These are phyloP conservation scores for Nicotiana benthamiana DNA, from an alignment of 257 asterid genomes.

Conservation along the genomic window DNA sequence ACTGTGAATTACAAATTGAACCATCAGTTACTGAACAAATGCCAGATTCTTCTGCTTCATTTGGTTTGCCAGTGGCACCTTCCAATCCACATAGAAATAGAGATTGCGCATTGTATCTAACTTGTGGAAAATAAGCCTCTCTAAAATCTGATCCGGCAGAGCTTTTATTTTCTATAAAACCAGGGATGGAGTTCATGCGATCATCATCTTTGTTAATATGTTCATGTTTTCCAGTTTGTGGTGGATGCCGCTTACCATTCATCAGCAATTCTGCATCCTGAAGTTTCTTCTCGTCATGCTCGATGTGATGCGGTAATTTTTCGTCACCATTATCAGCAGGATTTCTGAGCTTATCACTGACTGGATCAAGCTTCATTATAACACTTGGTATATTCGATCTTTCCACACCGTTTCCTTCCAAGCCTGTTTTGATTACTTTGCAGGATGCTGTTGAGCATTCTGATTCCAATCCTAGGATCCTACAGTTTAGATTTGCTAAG, in stretches of 20 bases:
- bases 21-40: constrained; percentile 21
- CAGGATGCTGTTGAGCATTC: constrained; percentile 25
- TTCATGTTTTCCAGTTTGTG: constrained; percentile 18
- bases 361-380: constrained; percentile 15
- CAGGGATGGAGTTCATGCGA: constrained; percentile 9
- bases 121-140: constrained; percentile 17
- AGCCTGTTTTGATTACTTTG: constrained; percentile 24
- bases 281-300: constrained; percentile 10
- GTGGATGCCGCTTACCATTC: constrained; percentile 26
- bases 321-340: constrained; percentile 9
- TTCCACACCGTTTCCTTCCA: constrained; percentile 17
- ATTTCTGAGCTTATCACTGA: constrained; percentile 12
- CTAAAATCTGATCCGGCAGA: constrained; percentile 20
- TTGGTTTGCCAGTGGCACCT: constrained; percentile 20
- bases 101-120: constrained; percentile 1
- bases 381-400: constrained; percentile 22
- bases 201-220: constrained; percentile 13
- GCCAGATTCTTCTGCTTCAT: constrained; percentile 13
- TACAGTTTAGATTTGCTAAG: constrained; percentile 17
- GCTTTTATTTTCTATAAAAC: constrained; percentile 17
- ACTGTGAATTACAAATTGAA: constrained; percentile 14
- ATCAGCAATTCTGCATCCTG: constrained; percentile 31
- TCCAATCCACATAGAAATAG: constrained; percentile 19
- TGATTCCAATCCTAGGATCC: constrained; percentile 23
- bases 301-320: constrained; percentile 20